phyloP scores from a whole-genome alignment of 345 rosid species.

The Pistacia integerrima region DNA sequence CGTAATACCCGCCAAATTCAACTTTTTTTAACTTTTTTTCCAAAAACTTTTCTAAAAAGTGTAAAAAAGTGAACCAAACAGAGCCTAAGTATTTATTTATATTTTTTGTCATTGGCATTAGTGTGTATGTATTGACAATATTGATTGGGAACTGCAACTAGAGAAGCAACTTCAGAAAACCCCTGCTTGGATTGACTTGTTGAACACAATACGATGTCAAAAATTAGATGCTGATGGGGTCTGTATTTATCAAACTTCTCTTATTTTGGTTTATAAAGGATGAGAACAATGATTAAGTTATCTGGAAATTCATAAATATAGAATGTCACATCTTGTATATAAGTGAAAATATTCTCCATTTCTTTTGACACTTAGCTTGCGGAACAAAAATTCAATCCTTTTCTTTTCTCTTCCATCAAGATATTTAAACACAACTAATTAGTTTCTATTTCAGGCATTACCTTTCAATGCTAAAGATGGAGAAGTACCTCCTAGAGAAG shows the following conservation, averaged over 20 bases:
- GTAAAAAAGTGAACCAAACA: no score
- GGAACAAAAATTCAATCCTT: not conserved
- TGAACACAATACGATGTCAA: constrained; percentile 42
- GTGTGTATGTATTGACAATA: constrained; percentile 40
- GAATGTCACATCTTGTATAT: not conserved
- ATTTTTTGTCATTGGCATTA: constrained; percentile 24
- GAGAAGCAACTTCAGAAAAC: constrained; percentile 47
- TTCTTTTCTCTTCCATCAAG: constrained; percentile 1
- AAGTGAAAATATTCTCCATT: not conserved
- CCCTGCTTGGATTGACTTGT: constrained; percentile 65
- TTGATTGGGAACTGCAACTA: constrained; percentile 53
- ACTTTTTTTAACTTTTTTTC: no score
- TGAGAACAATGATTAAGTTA: not conserved
- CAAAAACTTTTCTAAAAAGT: no score
- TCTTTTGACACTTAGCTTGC: not conserved
- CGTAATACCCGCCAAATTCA: no score
- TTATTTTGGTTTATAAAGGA: not conserved
- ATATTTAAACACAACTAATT: not conserved
- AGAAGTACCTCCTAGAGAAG: constrained; percentile 38
- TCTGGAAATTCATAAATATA: not conserved
- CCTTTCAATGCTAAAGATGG: constrained; percentile 51
- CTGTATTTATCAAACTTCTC: constrained; percentile 13
- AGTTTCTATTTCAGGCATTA: constrained; percentile 50
- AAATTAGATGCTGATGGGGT: constrained; percentile 62
- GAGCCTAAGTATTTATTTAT: not conserved